phyloP scores from a whole-genome alignment of 192 early-diverging fungal species.

The Coemansia sp. region DNA sequence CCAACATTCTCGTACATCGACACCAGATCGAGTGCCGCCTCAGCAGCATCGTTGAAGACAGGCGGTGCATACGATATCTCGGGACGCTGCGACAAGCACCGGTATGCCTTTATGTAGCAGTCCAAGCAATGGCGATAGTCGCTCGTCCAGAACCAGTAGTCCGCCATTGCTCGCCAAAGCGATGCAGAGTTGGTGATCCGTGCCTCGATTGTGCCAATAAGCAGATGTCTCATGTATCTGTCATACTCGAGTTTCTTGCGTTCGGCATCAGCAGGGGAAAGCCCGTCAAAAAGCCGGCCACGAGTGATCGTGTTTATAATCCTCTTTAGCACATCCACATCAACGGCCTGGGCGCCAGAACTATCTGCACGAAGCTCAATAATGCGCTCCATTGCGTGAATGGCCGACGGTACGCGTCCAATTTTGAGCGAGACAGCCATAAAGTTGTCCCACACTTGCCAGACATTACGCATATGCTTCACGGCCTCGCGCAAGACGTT shows the following conservation, averaged over 20 bases:
- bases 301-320: slow-evolving; percentile 68
- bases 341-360: slow-evolving; percentile 66
- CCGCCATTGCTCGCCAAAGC: slow-evolving; percentile 74
- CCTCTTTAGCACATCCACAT: slow-evolving; percentile 75
- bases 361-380: slow-evolving; percentile 72
- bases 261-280: slow-evolving; percentile 50
- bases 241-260: slow-evolving; percentile 42
- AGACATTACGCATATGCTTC: slow-evolving; percentile 75
- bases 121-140: slow-evolving; percentile 73
- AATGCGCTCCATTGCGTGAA: slow-evolving; percentile 80
- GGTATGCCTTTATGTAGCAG: slow-evolving; percentile 80
- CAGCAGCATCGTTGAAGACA: slow-evolving; percentile 72
- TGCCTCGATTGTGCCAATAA: slow-evolving; percentile 69
- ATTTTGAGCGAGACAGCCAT: slow-evolving; percentile 77
- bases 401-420: slow-evolving; percentile 77
- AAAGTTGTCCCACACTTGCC: slow-evolving; percentile 95
- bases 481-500: slow-evolving; percentile 80
- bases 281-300: slow-evolving; percentile 29
- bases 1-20: slow-evolving; percentile 80
- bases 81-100: slow-evolving; percentile 76
- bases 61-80: slow-evolving; percentile 66
- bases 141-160: slow-evolving; percentile 72
- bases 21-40: slow-evolving; percentile 71
- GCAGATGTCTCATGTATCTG: slow-evolving; percentile 58
- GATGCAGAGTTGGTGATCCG: slow-evolving; percentile 72